Base-by-base conservation (phyloP, 768 basidiomycete species). In the Nevesoporus exiguus region DNA sequence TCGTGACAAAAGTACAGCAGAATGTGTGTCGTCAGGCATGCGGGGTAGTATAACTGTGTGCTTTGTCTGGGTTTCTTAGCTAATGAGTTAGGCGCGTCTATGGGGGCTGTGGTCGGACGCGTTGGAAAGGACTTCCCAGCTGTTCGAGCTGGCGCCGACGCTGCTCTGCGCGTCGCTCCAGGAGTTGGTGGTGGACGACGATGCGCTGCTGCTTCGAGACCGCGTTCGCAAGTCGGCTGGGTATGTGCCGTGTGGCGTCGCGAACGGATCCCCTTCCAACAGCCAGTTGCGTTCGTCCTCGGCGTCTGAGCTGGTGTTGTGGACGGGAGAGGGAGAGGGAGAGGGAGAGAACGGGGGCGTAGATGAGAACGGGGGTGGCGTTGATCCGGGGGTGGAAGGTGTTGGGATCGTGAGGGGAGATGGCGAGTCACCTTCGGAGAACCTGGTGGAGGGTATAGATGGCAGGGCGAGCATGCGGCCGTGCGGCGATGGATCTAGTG, bases 91-190 rank as follows among this genome's bases (percentile, higher is more conserved):
- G 27, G 8, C 27, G 27, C 9, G 5, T 9, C 21, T 21, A 40
- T 22, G 15, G 24, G n/a, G 11, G 9, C 13, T 21, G 15, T 14
- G 21, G 11, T 49, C 54, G 22, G 59, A 60, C 14, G 43, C 60
- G 29, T 58, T 29, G 39, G 67, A 65, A 31, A 71, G 30, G 39
- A 70, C 25, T 22, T 70, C 70, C 69, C 69, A 70, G 19, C 52
- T 49, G 39, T 57, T 55, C 4, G 51, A 47, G 37, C 42, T 37
- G 7, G 17, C 17, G 25, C 33, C 50, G 14, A 57, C 41, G 30
- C 57, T 59, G 41, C 64, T 66, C 27, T 62, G 59, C 11, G 66
- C 68, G 31, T 69, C 69, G 9, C 61, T 67, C 70, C 69, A 70
- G 11, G 66, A 55, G 29, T 59, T 65, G 29, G 36, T n/a, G 11